Conservation (phyloP, 1,139 yeast species). For the Suhomyces anneliseae region DNA sequence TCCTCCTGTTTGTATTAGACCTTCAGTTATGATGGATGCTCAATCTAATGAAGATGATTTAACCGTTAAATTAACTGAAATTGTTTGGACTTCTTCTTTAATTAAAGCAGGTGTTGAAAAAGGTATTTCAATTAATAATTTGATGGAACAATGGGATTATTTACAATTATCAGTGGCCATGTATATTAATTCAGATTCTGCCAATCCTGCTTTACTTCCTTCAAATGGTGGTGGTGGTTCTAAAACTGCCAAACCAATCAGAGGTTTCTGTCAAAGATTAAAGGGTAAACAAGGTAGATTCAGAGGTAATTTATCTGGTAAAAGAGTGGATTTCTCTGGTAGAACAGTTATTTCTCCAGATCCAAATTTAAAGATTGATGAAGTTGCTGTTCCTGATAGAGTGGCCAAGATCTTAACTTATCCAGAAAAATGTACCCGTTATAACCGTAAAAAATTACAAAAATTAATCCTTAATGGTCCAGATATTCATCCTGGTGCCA, state of each 20-base stretch:
- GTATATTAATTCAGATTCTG: slow-evolving; percentile 95
- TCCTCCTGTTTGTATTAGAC: slow-evolving; percentile 98
- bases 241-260: slow-evolving; percentile 72
- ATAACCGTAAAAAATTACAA: slow-evolving; percentile 78
- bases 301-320: slow-evolving; percentile 96
- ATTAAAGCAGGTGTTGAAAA: slow-evolving; percentile 93
- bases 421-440: slow-evolving; percentile 92
- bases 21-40: slow-evolving; percentile 93
- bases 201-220: slow-evolving; percentile 75
- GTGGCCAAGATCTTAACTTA: slow-evolving; percentile 95
- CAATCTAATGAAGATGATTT: slow-evolving; percentile 96
- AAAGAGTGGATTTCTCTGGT: slow-evolving; percentile 97
- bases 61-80: slow-evolving; percentile 93
- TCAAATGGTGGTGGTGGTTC: slow-evolving; percentile 58
- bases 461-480: slow-evolving; percentile 81
- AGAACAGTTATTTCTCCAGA: slow-evolving; percentile 99
- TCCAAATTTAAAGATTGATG: slow-evolving; percentile 91
- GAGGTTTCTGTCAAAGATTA: slow-evolving; percentile 95
- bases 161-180: slow-evolving; percentile 93
- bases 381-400: slow-evolving; percentile 96
- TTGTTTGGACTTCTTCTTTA: slow-evolving; percentile 92
- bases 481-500: slow-evolving; percentile 91
- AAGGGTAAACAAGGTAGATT: slow-evolving; percentile 99
- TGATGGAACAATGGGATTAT: slow-evolving; percentile 99
- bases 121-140: slow-evolving; percentile 86